Conservation (phyloP, 2,329 filamentous ascomycete species). For the Pseudocercospora fijiensis region DNA sequence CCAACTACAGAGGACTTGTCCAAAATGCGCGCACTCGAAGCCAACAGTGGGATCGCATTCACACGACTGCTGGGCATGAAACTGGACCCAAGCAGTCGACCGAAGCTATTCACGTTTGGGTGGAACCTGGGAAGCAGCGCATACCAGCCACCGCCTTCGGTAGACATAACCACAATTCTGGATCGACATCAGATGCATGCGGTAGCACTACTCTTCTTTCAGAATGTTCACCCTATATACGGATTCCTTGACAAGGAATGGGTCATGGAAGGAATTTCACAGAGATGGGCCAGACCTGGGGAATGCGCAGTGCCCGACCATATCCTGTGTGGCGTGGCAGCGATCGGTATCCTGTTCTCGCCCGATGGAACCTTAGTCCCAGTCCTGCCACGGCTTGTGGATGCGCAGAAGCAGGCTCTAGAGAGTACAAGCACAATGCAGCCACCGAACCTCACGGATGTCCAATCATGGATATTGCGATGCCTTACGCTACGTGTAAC, state of each 20-base stretch:
- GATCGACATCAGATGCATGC: slow-evolving; percentile 50
- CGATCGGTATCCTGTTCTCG: slow-evolving; percentile 54
- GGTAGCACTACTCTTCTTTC: slow-evolving; percentile 52
- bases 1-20: slow-evolving; percentile 32
- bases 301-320: slow-evolving; percentile 31
- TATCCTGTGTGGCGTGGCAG: slow-evolving; percentile 57
- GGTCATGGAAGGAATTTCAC: slow-evolving; percentile 28
- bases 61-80: slow-evolving; percentile 54
- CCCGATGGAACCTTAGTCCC: slow-evolving; percentile 11
- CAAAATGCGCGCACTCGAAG: slow-evolving; percentile 51
- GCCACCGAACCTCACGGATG: slow-evolving; percentile 43
- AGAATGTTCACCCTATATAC: slow-evolving; percentile 55
- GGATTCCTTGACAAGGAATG: slow-evolving; percentile 48
- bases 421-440: slow-evolving; percentile 41
- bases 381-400: slow-evolving; percentile 30
- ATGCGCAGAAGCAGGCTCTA: slow-evolving; percentile 47
- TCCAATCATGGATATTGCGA: slow-evolving; percentile 56
- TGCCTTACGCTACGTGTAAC: slow-evolving; percentile 56
- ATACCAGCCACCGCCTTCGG: slow-evolving; percentile 24
- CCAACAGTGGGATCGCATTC: slow-evolving; percentile 59
- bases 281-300: slow-evolving; percentile 29
- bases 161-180: slow-evolving; percentile 48
- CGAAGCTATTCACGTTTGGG: slow-evolving; percentile 56
- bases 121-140: slow-evolving; percentile 52
- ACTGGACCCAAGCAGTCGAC: slow-evolving; percentile 55